These are phyloP conservation scores for Stachybotrys chartarum DNA, from an alignment of 2,329 filamentous ascomycete genomes.

Conservation along the genomic window DNA sequence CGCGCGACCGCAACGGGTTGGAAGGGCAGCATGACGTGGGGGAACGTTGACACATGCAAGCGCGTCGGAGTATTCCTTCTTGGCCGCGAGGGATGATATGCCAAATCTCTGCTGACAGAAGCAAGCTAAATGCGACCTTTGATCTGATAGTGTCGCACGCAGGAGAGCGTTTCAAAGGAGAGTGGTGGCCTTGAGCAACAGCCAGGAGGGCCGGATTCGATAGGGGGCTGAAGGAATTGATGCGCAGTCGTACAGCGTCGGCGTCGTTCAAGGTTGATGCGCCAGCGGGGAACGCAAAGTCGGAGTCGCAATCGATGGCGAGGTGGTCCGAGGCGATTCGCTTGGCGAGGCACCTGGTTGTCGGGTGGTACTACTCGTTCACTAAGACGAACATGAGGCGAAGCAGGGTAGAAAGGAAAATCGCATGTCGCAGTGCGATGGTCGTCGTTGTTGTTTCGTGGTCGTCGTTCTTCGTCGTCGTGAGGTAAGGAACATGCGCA, in stretches of 20 bases:
- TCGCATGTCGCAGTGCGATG: background rate
- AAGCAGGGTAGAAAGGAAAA: background rate
- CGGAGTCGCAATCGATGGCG: background rate
- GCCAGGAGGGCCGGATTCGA: background rate
- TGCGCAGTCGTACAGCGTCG: background rate
- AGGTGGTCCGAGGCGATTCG: background rate
- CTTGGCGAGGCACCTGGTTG: background rate
- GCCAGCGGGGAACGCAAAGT: background rate
- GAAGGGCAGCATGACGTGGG: constrained; percentile 34
- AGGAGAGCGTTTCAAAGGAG: background rate
- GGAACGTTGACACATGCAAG: constrained; percentile 13
- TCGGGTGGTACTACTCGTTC: background rate
- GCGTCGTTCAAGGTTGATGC: background rate
- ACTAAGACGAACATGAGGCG: background rate
- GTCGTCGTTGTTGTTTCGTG: constrained; percentile 3
- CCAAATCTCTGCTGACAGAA: background rate
- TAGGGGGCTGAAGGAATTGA: background rate
- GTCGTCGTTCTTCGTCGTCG: constrained; percentile 5
- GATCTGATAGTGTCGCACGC: background rate
- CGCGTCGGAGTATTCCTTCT: constrained; percentile 4
- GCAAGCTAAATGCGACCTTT: background rate
- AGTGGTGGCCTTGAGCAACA: background rate
- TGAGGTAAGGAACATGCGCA: background rate
- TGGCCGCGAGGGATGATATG: constrained; percentile 8
- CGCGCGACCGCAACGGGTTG: constrained; percentile 37